Conservation (phyloP, 257 asterid species). For the Nicotiana obtusifolia region DNA sequence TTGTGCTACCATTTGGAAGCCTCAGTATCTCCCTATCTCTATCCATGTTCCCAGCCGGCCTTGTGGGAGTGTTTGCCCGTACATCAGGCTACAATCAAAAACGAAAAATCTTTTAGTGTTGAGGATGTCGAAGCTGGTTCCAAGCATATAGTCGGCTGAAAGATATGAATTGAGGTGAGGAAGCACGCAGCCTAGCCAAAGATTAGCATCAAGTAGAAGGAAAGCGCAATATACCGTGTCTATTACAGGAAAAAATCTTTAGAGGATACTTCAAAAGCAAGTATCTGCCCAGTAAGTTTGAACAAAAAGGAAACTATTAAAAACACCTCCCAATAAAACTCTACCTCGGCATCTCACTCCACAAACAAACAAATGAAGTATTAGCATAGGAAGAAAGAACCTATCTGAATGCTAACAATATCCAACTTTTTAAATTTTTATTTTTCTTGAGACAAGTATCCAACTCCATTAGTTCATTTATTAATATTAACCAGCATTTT, state of each 20-base stretch:
- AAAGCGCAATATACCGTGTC: neutral
- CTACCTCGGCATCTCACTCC: neutral
- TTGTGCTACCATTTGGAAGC: constrained; percentile 45
- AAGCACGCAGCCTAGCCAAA: neutral
- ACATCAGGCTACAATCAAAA: constrained; percentile 48
- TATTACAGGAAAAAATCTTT: neutral
- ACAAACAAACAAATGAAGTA: neutral
- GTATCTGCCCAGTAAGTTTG: neutral
- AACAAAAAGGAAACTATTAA: neutral
- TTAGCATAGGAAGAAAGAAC: neutral
- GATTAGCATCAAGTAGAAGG: neutral
- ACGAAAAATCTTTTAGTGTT: constrained; percentile 25
- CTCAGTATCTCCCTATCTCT: constrained; percentile 66
- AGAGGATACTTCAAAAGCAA: constrained; percentile 1
- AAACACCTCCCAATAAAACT: neutral
- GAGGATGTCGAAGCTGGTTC: constrained; percentile 10
- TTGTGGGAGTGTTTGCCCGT: constrained; percentile 51
- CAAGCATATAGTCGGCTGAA: neutral
- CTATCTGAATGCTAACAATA: neutral
- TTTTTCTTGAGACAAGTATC: neutral
- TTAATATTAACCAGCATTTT: neutral
- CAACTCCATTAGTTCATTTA: neutral
- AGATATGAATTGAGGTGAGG: neutral
- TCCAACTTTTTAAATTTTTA: neutral
- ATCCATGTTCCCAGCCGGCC: constrained; percentile 49